Base-by-base conservation (phyloP, 2,329 filamentous ascomycete species). In the Ascosphaera apis region DNA sequence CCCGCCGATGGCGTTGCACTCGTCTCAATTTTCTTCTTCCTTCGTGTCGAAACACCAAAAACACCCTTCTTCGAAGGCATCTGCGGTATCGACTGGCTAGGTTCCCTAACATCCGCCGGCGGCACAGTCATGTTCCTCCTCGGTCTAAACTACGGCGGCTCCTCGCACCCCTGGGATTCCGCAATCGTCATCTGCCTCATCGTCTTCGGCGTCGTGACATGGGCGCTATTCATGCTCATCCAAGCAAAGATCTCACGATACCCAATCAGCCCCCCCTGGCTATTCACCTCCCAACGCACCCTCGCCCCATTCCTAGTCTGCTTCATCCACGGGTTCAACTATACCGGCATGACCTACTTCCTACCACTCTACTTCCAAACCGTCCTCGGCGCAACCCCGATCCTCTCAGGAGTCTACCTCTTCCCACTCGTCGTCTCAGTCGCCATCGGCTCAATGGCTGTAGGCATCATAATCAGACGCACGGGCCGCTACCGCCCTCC, bases 61-160 rank as follows among this genome's bases (percentile, higher is more conserved):
- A 74, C 70, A 0, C 65, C 67, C 0, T 51, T 75, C 3, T 39
- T 62, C 30, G 60, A 63, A 13, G 70, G 70, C 4, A 48, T 75
- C 30, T 66, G 65, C 41, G 63, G 66, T 3, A 69, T 76, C 41
- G 71, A 75, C 51, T 76, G 71, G 71, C 44, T 67, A 7, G 71
- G 71, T n/a, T 65, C 62, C 1, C 44, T 73, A 17, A 57, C 64
- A 19, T 69, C 91, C 49, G 66, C 84, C 16, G 77, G 76, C 31
- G 80, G 76, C 15, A 84, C 79, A 0, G 61, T 91, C 15, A 86
- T 91, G 79, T 63, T 91, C 43, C 68, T 92, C 3, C 70, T 92
- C 31, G 84, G 82, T 0, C 67, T 92, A 8, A 76, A 91, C 48
- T 81, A 86, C 41, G 84, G 83, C 37, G 83, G 81, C 34, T 67